phyloP scores from a whole-genome alignment of 176 grass and related monocot genomes.

The Rhipidocladum racemiflorum region DNA sequence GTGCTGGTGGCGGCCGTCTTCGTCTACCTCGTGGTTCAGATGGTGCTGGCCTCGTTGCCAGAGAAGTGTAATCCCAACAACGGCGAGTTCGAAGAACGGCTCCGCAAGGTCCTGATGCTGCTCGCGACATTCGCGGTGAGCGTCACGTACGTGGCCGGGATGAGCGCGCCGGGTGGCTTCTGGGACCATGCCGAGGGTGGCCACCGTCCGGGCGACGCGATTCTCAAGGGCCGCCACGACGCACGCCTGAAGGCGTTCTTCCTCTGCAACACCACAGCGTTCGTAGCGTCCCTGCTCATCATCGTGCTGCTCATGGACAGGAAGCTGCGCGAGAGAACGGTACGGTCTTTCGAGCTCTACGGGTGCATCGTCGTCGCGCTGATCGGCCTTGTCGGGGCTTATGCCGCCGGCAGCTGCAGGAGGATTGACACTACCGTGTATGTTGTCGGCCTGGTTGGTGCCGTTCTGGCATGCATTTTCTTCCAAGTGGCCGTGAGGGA shows the following conservation, averaged over 20 bases:
- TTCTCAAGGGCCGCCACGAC: background rate
- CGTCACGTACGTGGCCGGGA: slow-evolving; percentile 32
- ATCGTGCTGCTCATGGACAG: slow-evolving; percentile 26
- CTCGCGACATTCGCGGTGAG: slow-evolving; percentile 21
- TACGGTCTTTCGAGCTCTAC: background rate
- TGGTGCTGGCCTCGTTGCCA: background rate
- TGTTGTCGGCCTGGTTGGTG: background rate
- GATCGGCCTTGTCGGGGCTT: background rate
- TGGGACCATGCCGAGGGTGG: background rate
- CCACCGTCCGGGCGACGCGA: background rate
- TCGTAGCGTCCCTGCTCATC: slow-evolving; percentile 31
- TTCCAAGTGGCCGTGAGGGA: background rate
- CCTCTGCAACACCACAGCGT: slow-evolving; percentile 16
- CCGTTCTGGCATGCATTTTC: background rate
- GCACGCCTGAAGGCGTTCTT: slow-evolving; percentile 21
- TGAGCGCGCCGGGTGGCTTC: slow-evolving; percentile 32
- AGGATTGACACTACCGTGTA: background rate
- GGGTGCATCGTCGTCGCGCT: background rate
- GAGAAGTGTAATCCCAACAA: accelerated
- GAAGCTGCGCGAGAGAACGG: background rate
- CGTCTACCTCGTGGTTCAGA: background rate
- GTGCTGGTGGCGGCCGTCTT: background rate
- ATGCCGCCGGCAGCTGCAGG: slow-evolving; percentile 25
- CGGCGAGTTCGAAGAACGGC: background rate
- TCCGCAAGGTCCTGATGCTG: slow-evolving; percentile 32